These are phyloP conservation scores for Pachysandra terminalis DNA, from an alignment of 164 flowering plant species.

Conservation along the genomic window DNA sequence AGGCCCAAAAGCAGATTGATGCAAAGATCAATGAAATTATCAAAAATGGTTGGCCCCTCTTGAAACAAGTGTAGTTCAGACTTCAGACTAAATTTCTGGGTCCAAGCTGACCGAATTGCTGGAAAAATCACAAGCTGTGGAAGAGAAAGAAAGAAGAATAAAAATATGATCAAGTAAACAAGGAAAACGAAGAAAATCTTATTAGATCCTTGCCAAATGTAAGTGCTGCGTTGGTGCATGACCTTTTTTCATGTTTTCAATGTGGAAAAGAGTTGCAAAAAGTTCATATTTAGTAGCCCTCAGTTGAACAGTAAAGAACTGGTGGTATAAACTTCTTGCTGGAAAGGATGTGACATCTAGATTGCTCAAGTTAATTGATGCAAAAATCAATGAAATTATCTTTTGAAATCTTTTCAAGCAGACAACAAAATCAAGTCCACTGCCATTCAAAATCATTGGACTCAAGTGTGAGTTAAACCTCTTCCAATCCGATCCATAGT, in stretches of 20 bases:
- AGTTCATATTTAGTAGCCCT: background rate
- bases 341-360: too few species aligned
- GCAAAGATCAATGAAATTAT: conserved; percentile 67
- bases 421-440: too few species aligned
- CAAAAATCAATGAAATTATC: too few species aligned
- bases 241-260: too few species aligned
- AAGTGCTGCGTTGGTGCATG: background rate
- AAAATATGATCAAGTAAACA: too few species aligned
- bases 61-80: conserved; percentile 50
- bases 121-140: background rate
- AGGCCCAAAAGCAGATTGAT: conserved; percentile 59
- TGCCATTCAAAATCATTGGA: too few species aligned
- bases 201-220: background rate
- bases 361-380: too few species aligned
- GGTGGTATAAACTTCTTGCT: too few species aligned
- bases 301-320: background rate
- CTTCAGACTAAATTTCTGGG: background rate
- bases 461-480: too few species aligned
- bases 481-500: too few species aligned
- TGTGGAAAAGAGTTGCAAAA: background rate
- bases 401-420: too few species aligned
- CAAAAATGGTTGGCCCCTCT: conserved; percentile 83
- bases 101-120: background rate
- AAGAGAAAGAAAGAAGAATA: too few species aligned
- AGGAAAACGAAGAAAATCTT: background rate